Base-by-base conservation (phyloP, 495 filamentous ascomycete species). In the Xylaria castorea region DNA sequence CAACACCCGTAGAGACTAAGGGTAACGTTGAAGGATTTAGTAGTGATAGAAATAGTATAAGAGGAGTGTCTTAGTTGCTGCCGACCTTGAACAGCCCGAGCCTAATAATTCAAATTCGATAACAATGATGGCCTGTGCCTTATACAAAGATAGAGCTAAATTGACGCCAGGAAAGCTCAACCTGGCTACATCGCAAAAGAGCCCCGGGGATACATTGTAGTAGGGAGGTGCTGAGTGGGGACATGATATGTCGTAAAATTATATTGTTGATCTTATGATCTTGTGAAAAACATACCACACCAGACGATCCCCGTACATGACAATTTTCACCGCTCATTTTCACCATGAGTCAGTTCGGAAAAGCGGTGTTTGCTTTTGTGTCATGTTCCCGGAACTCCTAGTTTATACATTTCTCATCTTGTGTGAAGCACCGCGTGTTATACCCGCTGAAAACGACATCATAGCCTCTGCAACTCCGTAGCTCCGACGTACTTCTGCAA, bases 261-360 rank as follows among this genome's bases (percentile, higher is more conserved):
- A 53, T 22, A 51, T 51, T 25, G 48, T 22, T 51, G 48, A 5
- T 11, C 3, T 55, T 25, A 9, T 30, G 25, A 27, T 14, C 25
- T 4, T 0, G 14, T 9, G 57, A 36, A 2, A 1, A 36, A n/a
- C 18, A 20, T 36, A 38, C 25, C 14, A 1, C 0, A 32, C 2
- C 32, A 18, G n/a, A 7, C 16, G 57, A 5, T 60, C 16, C 8
- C 30, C 36, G 57, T 8, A 36, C 16, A 63, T 32, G n/a, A 42
- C 8, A 42, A 63, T 25, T 12, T 38, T 44, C 61, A 61, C 58
- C 34, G 58, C 58, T 61, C 58, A n/a, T 32, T n/a, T 61, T 40
- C 7, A 2, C 9, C 18, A 32, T 32, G 53, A 57, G 25, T 32
- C 53, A 60, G 11, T 61, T 38, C 4, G n/a, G 20, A 40, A 22